Evolutionary conservation across 306 rosid species (phyloP).

Genomic region (Dalbergia oliveri): DNA sequence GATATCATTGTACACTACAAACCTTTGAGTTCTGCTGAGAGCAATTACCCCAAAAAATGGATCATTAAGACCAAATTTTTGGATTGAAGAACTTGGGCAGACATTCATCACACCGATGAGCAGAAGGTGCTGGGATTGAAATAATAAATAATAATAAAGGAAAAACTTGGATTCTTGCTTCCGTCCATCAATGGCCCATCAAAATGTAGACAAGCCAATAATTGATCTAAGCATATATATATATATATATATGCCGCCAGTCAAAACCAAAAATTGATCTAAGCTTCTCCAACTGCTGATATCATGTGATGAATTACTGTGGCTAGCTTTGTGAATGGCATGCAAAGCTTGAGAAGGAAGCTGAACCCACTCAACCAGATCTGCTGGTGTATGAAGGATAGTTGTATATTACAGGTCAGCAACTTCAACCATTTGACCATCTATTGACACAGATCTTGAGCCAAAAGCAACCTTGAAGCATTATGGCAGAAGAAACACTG

Average conservation of each 20-base stretch:
- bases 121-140: not conserved
- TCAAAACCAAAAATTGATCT: conserved; percentile 40
- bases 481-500: conserved; percentile 47
- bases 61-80: conserved; percentile 30
- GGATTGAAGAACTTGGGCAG: conserved; percentile 37
- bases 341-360: conserved; percentile 44
- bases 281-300: conserved; percentile 38
- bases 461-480: conserved; percentile 45
- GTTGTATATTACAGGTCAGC: conserved; percentile 32
- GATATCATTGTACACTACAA: not conserved
- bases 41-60: conserved; percentile 19
- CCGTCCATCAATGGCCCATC: conserved; percentile 27
- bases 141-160: not conserved
- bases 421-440: conserved; percentile 39
- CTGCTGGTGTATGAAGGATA: conserved; percentile 19
- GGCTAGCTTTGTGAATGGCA: not conserved
- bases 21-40: conserved; percentile 20
- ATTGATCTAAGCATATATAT: too few relatives aligned
- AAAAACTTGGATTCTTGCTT: conserved; percentile 3
- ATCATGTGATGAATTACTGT: conserved; percentile 33
- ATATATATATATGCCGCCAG: not conserved
- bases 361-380: conserved; percentile 32
- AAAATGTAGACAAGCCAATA: conserved; percentile 36
- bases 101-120: conserved; percentile 6
- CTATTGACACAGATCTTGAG: conserved; percentile 39